Base-by-base conservation (phyloP, 2,329 filamentous ascomycete species). In the Diaporthe citriasiana region DNA sequence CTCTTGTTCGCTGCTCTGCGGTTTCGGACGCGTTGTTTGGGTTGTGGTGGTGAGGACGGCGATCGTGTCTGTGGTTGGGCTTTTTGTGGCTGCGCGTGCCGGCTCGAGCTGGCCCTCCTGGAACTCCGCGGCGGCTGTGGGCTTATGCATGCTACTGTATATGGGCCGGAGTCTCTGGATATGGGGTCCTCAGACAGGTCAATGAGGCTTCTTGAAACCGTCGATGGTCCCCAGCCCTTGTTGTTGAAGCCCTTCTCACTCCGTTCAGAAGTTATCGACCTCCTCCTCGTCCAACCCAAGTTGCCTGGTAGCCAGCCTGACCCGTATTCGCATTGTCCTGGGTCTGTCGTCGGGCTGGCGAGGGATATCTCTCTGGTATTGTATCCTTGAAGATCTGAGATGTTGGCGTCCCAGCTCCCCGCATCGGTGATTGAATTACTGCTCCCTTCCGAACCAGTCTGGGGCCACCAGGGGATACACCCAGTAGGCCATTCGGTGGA, bases 1-100 rank as follows among this genome's bases (percentile, higher is more conserved):
- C n/a, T 79, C 51, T 78, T 79, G 30, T 76, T 79, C 0, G 81
- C 81, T 0, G 80, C 81, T 4, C 74, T 68, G 4, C 80, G 80
- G 75, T 81, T 82, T 40, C 78, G 77, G 40, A 73, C 76, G 25
- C 74, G 77, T 55, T 76, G 77, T 15, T 51, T 22, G 19, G 9
- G 38, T 38, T 47, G 35, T 38, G 25, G 17, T 22, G 8, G 30
- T 55, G 66, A 8, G 6, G 42, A 45, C 42, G 12, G 42, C 22
- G 45, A 17, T 19, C 15, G 6, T 1, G 45, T 22, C 15, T 7
- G 45, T 22, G 45, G 22, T 22, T 47, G 45, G 19, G 45, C 19
- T 17, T 19, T 3, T 22, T 22, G 45, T 7, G 6, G 45, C 45
- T 19, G 45, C 22, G 15, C 12, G 42, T 45, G 12, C 42, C 4